phyloP scores from a whole-genome alignment of 2,329 filamentous ascomycete genomes.

The Fusarium circinatum region DNA sequence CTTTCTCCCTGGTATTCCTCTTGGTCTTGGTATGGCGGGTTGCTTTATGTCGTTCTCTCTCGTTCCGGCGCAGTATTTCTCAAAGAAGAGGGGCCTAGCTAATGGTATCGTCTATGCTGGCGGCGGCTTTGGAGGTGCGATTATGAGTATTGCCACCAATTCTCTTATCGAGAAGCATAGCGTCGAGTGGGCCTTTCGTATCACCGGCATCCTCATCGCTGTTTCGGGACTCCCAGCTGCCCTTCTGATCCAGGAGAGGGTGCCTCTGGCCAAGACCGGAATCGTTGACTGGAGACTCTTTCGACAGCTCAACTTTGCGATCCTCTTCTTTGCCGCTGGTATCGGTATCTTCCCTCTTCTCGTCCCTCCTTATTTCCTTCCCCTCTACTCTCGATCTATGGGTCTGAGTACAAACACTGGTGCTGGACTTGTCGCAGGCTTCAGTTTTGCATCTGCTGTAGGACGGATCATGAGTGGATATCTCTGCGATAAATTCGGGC shows the following conservation, averaged over 20 bases:
- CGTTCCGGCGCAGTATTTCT: conserved; percentile 62
- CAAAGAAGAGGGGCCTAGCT: conserved; percentile 61
- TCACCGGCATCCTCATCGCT: conserved; percentile 62
- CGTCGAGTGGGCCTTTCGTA: conserved; percentile 62
- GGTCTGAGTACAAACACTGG: conserved; percentile 63
- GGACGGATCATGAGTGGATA: conserved; percentile 66
- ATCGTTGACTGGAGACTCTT: conserved; percentile 67
- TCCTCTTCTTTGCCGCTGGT: conserved; percentile 64
- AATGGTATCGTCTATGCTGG: conserved; percentile 65
- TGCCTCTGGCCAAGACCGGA: conserved; percentile 1
- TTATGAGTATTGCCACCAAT: conserved; percentile 61
- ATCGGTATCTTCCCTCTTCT: conserved; percentile 69
- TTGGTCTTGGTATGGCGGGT: conserved; percentile 47
- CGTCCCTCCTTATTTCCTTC: conserved; percentile 70
- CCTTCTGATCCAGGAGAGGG: conserved; percentile 61
- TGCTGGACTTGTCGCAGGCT: conserved; percentile 68
- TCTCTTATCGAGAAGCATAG: conserved; percentile 58
- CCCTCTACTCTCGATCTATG: conserved; percentile 65
- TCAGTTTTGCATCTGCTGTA: conserved; percentile 69
- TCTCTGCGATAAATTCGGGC: conserved; percentile 63
- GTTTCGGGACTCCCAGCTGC: conserved; percentile 66
- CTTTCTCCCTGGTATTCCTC: conserved; percentile 38
- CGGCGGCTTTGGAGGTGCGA: conserved; percentile 66
- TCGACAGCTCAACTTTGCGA: conserved; percentile 59
- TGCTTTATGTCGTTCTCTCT: conserved; percentile 38